A percentile compares a stretch with the other conserved stretches of the same genome.
Conservation (phyloP, 352 stramenopile genomes). For the Elongisporangium anandrum region DNA sequence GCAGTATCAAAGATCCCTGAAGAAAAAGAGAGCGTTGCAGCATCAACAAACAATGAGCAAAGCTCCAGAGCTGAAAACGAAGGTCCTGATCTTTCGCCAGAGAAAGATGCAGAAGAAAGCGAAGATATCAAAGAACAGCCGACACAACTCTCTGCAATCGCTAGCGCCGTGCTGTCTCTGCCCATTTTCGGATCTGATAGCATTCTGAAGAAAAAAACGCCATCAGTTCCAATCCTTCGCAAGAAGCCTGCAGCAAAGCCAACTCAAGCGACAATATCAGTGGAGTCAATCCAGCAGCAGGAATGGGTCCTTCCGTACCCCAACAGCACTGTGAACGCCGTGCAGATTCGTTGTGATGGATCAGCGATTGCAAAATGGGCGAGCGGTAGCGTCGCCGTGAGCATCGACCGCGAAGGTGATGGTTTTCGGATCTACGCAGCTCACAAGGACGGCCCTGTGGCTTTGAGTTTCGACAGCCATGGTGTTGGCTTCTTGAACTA, state of each 20-base stretch:
- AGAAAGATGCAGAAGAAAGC: neutral
- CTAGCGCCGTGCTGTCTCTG: slow-evolving; percentile 43
- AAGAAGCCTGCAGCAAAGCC: neutral
- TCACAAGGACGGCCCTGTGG: slow-evolving; percentile 62
- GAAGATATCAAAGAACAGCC: neutral
- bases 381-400: slow-evolving; percentile 56
- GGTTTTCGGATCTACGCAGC: slow-evolving; percentile 67
- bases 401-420: slow-evolving; percentile 53
- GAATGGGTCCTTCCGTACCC: slow-evolving; percentile 38
- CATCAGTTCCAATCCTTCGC: neutral
- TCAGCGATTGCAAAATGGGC: slow-evolving; percentile 69
- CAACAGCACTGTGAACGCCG: slow-evolving; percentile 39
- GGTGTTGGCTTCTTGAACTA: slow-evolving; percentile 81
- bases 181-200: slow-evolving; percentile 37
- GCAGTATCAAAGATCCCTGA: neutral
- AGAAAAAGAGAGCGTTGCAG: neutral
- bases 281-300: slow-evolving; percentile 25
- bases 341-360: slow-evolving; percentile 56
- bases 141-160: slow-evolving; percentile 26
- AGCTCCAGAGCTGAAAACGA: neutral
- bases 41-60: neutral
- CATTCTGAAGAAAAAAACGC: slow-evolving; percentile 29
- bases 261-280: slow-evolving; percentile 1
- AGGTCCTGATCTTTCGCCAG: neutral
- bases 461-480: slow-evolving; percentile 56